Percentiles rank a stretch among this genome's conserved stretches.
phyloP scores from a whole-genome alignment of 108 stramenopile species.

The Skeletonema potamos region DNA sequence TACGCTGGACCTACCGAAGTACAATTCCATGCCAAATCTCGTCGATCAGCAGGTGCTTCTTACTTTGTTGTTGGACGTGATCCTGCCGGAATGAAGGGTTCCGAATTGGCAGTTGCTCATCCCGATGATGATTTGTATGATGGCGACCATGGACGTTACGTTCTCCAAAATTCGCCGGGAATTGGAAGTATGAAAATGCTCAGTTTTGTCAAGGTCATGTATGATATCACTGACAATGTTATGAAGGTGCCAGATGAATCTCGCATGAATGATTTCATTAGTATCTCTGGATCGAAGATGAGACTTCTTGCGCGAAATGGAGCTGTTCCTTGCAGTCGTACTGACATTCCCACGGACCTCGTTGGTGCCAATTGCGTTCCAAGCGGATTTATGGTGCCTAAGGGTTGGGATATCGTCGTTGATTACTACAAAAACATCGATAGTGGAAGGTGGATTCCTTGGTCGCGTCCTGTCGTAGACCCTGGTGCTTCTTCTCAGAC shows the following conservation, averaged over 20 bases:
- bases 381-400: constrained; percentile 98
- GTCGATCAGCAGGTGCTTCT: constrained; percentile 92
- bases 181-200: constrained; percentile 95
- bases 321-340: constrained; percentile 89
- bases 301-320: constrained; percentile 91
- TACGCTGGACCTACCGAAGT: constrained; percentile 99
- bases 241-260: constrained; percentile 93
- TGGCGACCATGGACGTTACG: constrained; percentile 96
- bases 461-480: constrained; percentile 80
- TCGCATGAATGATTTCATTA: constrained; percentile 94
- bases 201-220: constrained; percentile 98
- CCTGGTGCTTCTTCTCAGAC: constrained; percentile 53
- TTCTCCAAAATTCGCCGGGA: constrained; percentile 93
- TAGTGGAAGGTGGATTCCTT: constrained; percentile 89
- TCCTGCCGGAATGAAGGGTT: constrained; percentile 98
- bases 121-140: constrained; percentile 96
- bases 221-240: constrained; percentile 93
- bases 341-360: constrained; percentile 93
- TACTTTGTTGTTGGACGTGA: constrained; percentile 98
- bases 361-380: constrained; percentile 96
- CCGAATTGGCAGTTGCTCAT: constrained; percentile 82
- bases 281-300: constrained; percentile 97
- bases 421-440: constrained; percentile 97
- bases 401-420: constrained; percentile 96
- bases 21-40: constrained; percentile 96